phyloP scores from a whole-genome alignment of 164 flowering plant species.

The Platanus orientalis region DNA sequence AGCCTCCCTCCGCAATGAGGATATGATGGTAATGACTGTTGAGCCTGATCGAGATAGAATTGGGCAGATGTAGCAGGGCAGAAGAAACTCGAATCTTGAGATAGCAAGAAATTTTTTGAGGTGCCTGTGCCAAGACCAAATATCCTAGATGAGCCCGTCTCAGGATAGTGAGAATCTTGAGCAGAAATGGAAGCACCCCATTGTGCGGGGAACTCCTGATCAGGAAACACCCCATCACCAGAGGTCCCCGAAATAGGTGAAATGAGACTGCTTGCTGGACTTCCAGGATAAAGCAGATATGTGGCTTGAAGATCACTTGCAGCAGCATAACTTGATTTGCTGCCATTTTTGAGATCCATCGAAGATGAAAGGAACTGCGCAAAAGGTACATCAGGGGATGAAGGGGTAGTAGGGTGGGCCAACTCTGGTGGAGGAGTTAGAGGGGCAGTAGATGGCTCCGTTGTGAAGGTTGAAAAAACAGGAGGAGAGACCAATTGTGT shows the following conservation, averaged over 20 bases:
- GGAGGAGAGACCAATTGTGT: conserved; percentile 97
- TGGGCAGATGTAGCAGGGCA: conserved; percentile 95
- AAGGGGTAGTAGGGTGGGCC: conserved; percentile 93
- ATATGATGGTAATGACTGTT: conserved; percentile 43
- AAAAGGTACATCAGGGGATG: conserved; percentile 98
- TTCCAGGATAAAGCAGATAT: conserved; percentile 81
- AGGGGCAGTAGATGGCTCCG: conserved; percentile 98
- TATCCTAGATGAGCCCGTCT: conserved; percentile 48
- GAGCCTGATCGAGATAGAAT: conserved; percentile 76
- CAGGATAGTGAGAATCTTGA: conserved; percentile 44
- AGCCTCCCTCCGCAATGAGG: conserved; percentile 77
- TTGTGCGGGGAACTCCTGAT: conserved; percentile 44
- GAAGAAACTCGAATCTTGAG: conserved; percentile 84
- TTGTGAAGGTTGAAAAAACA: conserved; percentile 91
- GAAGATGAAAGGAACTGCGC: conserved; percentile 86
- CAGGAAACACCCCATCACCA: conserved; percentile 55
- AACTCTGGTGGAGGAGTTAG: conserved; percentile 93
- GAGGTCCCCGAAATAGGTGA: conserved; percentile 74
- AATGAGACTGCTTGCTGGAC: conserved; percentile 75
- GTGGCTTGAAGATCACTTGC: conserved; percentile 76
- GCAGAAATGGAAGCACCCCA: conserved; percentile 61
- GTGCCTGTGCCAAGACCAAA: conserved; percentile 40
- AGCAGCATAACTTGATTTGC: conserved; percentile 41
- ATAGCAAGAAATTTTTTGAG: conserved; percentile 33
- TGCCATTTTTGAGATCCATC: conserved; percentile 42